phyloP scores from a whole-genome alignment of 306 rosid species.

The Glycyrrhiza uralensis region DNA sequence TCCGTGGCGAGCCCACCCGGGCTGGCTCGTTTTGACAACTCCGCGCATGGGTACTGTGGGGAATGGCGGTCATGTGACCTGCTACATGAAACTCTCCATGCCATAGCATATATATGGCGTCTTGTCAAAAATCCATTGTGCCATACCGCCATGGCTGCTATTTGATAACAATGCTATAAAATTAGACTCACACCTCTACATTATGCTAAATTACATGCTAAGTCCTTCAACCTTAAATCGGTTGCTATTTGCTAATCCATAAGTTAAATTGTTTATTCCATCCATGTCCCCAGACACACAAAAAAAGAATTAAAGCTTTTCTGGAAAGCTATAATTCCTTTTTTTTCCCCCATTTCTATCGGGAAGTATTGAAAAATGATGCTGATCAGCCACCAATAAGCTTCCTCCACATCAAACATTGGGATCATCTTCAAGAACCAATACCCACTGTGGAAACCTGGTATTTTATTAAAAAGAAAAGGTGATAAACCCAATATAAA shows the following conservation, averaged over 20 bases:
- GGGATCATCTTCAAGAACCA: neutral
- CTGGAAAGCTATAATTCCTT: neutral
- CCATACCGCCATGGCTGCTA: too few relatives aligned
- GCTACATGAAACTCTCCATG: too few relatives aligned
- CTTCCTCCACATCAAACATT: neutral
- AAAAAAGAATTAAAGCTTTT: neutral
- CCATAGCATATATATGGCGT: too few relatives aligned
- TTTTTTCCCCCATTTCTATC: neutral
- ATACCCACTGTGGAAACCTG: neutral
- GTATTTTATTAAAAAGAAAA: neutral
- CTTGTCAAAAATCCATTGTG: too few relatives aligned
- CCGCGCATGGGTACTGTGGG: too few relatives aligned
- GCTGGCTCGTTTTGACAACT: too few relatives aligned
- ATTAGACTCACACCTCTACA: too few relatives aligned
- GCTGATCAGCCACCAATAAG: neutral
- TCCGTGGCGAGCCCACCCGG: too few relatives aligned
- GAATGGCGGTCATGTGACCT: too few relatives aligned
- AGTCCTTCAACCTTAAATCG: neutral
- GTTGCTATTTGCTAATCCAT: neutral
- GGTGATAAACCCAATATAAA: neutral
- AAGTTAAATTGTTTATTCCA: neutral
- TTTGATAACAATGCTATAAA: too few relatives aligned
- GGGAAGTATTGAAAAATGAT: neutral
- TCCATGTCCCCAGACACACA: neutral
- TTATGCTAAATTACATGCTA: neutral